Evolutionary conservation across 352 stramenopile species (phyloP).

Genomic region (Phytophthora capsici): DNA sequence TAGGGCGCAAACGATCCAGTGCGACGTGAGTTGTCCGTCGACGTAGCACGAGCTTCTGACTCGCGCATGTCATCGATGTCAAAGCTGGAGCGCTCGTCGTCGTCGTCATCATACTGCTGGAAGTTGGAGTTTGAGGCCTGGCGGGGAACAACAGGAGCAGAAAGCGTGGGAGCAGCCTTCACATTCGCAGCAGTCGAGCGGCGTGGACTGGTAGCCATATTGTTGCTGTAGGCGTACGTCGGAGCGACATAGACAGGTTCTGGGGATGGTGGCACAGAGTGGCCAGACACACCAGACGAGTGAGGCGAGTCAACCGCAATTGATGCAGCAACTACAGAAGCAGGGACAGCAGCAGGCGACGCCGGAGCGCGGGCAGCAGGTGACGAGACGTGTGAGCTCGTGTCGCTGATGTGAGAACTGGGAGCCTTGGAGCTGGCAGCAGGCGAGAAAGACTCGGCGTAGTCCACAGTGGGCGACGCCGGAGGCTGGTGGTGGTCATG

Average conservation of each 20-base stretch:
- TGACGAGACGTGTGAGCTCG: constrained; percentile 6
- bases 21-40: constrained; percentile 19
- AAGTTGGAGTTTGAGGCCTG: constrained; percentile 28
- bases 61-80: constrained; percentile 85
- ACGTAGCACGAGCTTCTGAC: constrained; percentile 51
- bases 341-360: constrained; percentile 17
- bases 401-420: constrained; percentile 21
- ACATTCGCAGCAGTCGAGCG: constrained; percentile 24
- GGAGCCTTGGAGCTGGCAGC: constrained; percentile 36
- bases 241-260: constrained; percentile 28
- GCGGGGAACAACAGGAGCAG: constrained; percentile 46
- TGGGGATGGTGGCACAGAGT: constrained; percentile 14
- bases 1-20: constrained; percentile 32
- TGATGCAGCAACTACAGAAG: constrained; percentile 38
- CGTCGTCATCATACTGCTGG: constrained; percentile 43
- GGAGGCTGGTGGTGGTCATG: constrained; percentile 32
- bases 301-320: constrained; percentile 26
- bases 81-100: constrained; percentile 76
- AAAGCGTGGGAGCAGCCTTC: constrained; percentile 42
- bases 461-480: constrained; percentile 60
- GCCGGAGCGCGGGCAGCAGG: background rate
- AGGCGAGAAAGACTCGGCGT: constrained; percentile 57
- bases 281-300: constrained; percentile 18
- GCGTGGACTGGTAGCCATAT: constrained; percentile 36
- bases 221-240: constrained; percentile 38